These are phyloP conservation scores for Dendrobium huoshanense DNA, from an alignment of 106 monocot species.

Conservation along the genomic window DNA sequence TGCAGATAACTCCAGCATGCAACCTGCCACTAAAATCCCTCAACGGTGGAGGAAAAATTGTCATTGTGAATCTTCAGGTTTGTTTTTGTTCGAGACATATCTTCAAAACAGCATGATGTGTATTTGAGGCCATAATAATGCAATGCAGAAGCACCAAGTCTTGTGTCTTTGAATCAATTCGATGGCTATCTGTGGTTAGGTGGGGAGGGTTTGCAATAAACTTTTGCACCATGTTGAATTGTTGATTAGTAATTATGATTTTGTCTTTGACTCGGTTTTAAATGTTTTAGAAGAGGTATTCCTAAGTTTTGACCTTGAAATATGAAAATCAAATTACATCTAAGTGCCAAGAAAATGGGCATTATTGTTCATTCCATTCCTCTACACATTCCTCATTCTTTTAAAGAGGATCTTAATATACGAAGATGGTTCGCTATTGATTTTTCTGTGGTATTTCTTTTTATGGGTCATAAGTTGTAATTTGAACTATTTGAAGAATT, in stretches of 20 bases:
- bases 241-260: neutral
- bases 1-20: slow-evolving; percentile 99
- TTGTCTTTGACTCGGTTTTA: neutral
- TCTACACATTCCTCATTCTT: neutral
- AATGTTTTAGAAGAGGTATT: neutral
- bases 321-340: neutral
- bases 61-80: slow-evolving; percentile 99
- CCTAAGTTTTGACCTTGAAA: neutral
- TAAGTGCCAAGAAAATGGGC: neutral
- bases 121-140: slow-evolving; percentile 1
- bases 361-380: neutral
- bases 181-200: neutral
- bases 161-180: neutral
- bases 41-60: slow-evolving; percentile 80
- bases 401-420: neutral
- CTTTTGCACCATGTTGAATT: neutral
- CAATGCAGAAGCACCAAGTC: neutral
- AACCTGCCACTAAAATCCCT: slow-evolving; percentile 81
- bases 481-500: neutral
- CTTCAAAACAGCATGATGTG: neutral
- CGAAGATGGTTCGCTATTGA: neutral
- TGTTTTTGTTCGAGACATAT: neutral
- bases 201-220: neutral
- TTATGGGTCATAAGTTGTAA: neutral
- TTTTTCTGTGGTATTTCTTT: neutral